phyloP scores from a whole-genome alignment of 441 rosid genomes.

The Syzygium malaccense region DNA sequence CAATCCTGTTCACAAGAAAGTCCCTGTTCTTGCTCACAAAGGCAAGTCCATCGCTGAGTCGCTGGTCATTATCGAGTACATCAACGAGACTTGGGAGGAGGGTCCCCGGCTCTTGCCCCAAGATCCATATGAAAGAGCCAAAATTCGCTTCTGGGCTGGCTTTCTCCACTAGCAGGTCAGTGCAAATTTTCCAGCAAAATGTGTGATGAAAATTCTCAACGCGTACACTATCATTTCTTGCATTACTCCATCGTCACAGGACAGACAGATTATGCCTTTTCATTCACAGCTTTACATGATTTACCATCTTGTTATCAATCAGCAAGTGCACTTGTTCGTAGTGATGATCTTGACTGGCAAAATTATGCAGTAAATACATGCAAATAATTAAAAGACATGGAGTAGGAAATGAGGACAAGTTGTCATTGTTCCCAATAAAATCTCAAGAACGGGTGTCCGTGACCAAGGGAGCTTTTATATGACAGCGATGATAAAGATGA shows the following conservation, averaged over 20 bases:
- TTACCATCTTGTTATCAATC: background rate
- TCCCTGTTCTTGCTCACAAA: conserved; percentile 25
- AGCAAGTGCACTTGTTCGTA: background rate
- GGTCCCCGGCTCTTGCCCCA: conserved; percentile 13
- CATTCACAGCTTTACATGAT: background rate
- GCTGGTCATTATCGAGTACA: conserved; percentile 20
- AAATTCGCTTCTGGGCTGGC: conserved; percentile 24
- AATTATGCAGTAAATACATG: background rate
- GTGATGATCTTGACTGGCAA: background rate
- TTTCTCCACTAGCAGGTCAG: conserved; percentile 6
- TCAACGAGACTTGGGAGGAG: conserved; percentile 22
- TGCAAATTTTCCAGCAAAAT: background rate
- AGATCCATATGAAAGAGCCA: conserved; percentile 22
- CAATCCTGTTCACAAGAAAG: conserved; percentile 26
- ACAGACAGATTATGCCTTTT: background rate
- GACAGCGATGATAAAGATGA: background rate
- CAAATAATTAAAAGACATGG: background rate
- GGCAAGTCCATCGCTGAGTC: conserved; percentile 22
- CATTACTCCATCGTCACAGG: background rate
- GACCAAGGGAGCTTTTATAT: background rate
- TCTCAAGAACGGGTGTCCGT: background rate
- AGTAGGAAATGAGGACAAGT: background rate
- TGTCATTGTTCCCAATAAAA: background rate
- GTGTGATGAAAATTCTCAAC: background rate
- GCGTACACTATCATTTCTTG: background rate